phyloP scores from a whole-genome alignment of 306 rosid species.

The Sesbania bispinosa region DNA sequence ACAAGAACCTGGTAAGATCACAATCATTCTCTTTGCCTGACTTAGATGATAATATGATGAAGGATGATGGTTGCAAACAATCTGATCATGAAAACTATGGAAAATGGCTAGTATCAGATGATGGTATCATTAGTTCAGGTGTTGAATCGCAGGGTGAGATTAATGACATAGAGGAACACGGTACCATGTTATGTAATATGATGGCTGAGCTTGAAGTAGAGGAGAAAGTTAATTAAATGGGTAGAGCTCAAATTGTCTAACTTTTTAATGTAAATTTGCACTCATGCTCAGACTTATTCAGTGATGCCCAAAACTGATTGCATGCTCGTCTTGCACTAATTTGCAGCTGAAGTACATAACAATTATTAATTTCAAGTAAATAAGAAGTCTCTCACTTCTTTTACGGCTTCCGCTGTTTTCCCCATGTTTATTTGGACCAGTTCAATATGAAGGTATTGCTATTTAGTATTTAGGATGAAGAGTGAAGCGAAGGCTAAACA shows the following conservation, averaged over 20 bases:
- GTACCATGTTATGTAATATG: slow-evolving; percentile 27
- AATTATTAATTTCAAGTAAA: slow-evolving; percentile 1
- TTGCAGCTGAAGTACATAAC: slow-evolving; percentile 10
- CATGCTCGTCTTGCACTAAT: not conserved
- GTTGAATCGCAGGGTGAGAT: slow-evolving; percentile 27
- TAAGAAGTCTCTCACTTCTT: slow-evolving; percentile 6
- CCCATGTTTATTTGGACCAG: not conserved
- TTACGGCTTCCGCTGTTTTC: too few species aligned
- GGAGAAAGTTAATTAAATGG: not conserved
- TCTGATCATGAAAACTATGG: slow-evolving; percentile 36
- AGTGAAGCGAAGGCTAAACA: too few species aligned
- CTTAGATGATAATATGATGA: slow-evolving; percentile 45
- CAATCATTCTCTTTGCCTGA: slow-evolving; percentile 61
- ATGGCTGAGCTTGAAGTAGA: slow-evolving; percentile 13
- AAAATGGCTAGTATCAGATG: slow-evolving; percentile 41
- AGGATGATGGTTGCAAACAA: slow-evolving; percentile 42
- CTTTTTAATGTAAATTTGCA: slow-evolving; percentile 2
- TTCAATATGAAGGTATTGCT: not conserved
- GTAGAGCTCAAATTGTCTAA: not conserved
- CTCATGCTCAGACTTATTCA: not conserved
- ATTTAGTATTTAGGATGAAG: too few species aligned
- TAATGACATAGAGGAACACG: slow-evolving; percentile 14
- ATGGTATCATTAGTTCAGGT: slow-evolving; percentile 14
- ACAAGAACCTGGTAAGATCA: slow-evolving; percentile 54
- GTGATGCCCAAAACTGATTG: too few species aligned